phyloP scores from a whole-genome alignment of 2,329 filamentous ascomycete genomes.

The Fonsecaea multimorphosa region DNA sequence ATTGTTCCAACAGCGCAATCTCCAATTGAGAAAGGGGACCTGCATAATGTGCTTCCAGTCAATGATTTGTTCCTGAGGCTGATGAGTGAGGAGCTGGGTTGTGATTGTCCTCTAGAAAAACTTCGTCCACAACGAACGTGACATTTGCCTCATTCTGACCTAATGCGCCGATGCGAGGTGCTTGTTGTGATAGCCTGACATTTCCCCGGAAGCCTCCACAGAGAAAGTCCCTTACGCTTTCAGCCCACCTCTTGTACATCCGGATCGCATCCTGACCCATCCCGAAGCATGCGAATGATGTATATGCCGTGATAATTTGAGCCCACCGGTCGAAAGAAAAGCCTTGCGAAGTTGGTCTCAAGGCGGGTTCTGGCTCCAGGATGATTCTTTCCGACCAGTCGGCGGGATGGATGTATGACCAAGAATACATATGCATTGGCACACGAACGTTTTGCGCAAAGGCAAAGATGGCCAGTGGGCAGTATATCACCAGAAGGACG shows the following conservation, averaged over 20 bases:
- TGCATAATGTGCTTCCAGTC: not conserved
- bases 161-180: not conserved
- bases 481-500: slow-evolving; percentile 60
- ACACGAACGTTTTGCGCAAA: slow-evolving; percentile 53
- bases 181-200: not conserved
- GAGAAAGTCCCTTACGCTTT: slow-evolving; percentile 35
- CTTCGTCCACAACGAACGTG: not conserved
- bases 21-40: not conserved
- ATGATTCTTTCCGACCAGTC: slow-evolving; percentile 57
- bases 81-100: not conserved
- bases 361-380: slow-evolving; percentile 52
- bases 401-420: slow-evolving; percentile 59
- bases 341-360: slow-evolving; percentile 52
- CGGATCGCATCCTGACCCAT: slow-evolving; percentile 65
- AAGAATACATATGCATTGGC: slow-evolving; percentile 57
- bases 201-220: not conserved
- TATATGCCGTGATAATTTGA: slow-evolving; percentile 58
- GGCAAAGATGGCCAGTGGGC: slow-evolving; percentile 61
- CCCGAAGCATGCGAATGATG: slow-evolving; percentile 69
- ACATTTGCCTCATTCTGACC: not conserved
- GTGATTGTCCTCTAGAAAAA: not conserved
- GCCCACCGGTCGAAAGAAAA: slow-evolving; percentile 65
- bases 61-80: not conserved
- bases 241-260: slow-evolving; percentile 58
- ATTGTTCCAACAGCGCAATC: not conserved